Evolutionary conservation across 345 rosid genomes (phyloP), one percentile per base, ranked within the genome.

Genomic region (Gossypium australe): DNA sequence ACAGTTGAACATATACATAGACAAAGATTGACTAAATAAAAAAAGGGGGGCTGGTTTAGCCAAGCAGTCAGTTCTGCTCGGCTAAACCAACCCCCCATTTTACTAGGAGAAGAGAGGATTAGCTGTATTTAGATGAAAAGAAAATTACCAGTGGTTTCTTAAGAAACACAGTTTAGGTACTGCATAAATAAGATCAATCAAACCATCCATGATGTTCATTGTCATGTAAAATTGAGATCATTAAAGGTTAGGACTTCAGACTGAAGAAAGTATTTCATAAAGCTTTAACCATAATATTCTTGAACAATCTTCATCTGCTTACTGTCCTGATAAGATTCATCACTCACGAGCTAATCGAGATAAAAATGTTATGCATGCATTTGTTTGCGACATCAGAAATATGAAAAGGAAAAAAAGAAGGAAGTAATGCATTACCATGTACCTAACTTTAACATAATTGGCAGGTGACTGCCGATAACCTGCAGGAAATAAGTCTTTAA

Each of bases 71-170:
- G 20, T 4, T 20, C 66, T 78, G 41, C 77, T 79, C 67, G 77
- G 74, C 82, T 73, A 80, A 79, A 78, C 85, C 84, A 74, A 79
- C 73, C 88, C 83, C 85, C 85, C 78, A 58, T 56, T 29, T 27
- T 51, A 1, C 53, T 9, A 62, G 24, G 68, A 62, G 18, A 47
- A 48, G 49, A 64, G n/a, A 12, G 29, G 6, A 9, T 20, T 67
- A 67, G 70, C 24, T 34, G 55, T 22, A 67, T 45, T 66, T 10
- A 67, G 45, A 29, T 8, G 11, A 20, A 62, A 57, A 62, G 55
- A 67, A 66, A 45, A 45, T 67, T 67, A 12, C 9, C 14, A 48
- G 47, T 65, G 4, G 52, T 43, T 67, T 67, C 34, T 20, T 67
- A 20, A 27, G 60, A 67, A 67, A n/a, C 38, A 12, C 55, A 45